These are phyloP conservation scores for Paragyromitra xinjiangensis DNA, from an alignment of 495 filamentous ascomycete genomes.

Conservation along the genomic window DNA sequence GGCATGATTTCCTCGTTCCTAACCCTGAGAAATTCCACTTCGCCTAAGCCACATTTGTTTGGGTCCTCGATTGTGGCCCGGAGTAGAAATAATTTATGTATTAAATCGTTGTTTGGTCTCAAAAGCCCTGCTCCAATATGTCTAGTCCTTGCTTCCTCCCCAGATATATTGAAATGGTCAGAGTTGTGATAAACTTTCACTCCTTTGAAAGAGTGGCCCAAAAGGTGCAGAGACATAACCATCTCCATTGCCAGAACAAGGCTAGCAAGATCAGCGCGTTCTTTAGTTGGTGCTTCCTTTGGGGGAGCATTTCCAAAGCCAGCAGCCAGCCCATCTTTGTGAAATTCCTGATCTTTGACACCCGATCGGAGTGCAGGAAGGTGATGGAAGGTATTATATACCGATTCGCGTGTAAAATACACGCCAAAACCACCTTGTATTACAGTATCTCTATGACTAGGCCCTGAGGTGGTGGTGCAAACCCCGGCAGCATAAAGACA, in stretches of 20 bases:
- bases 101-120: constrained; percentile 34
- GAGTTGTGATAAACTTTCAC: constrained; percentile 17
- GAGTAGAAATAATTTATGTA: constrained; percentile 16
- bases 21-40: constrained; percentile 10
- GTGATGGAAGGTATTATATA: constrained; percentile 36
- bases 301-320: constrained; percentile 25
- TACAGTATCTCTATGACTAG: not conserved
- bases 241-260: constrained; percentile 32
- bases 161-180: not conserved
- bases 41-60: not conserved
- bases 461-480: not conserved
- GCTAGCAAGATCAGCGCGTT: constrained; percentile 25
- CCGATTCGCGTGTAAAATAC: constrained; percentile 24
- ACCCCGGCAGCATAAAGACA: constrained; percentile 3
- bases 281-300: constrained; percentile 16
- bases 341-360: not conserved
- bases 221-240: constrained; percentile 2
- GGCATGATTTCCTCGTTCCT: not conserved
- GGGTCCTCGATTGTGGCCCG: constrained; percentile 3
- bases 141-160: not conserved
- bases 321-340: not conserved
- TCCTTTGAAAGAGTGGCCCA: constrained; percentile 2
- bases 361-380: constrained; percentile 2
- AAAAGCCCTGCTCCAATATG: not conserved
- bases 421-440: constrained; percentile 26